Conservation (phyloP, 768 basidiomycete species). For the Pholiota conissans region DNA sequence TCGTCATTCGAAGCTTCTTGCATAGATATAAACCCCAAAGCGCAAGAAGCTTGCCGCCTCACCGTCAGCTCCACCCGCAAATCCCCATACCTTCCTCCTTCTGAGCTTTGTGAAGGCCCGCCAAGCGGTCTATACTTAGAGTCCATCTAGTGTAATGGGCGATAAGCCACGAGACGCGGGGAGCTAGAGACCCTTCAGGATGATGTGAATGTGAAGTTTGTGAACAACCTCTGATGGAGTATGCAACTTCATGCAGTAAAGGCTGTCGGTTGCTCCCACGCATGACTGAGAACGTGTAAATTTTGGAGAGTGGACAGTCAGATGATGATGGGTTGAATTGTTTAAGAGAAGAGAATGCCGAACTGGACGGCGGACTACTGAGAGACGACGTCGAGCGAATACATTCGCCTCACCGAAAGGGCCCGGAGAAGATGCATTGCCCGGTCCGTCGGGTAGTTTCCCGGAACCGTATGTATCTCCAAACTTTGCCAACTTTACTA, state of each 20-base stretch:
- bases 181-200: neutral
- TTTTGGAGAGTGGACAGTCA: neutral
- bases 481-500: no score
- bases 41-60: neutral
- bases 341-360: neutral
- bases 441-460: neutral
- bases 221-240: neutral
- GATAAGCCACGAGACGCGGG: neutral
- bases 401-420: neutral
- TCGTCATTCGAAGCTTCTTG: neutral
- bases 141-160: neutral
- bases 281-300: neutral
- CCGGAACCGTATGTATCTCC: neutral
- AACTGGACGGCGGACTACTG: neutral
- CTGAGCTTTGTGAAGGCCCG: neutral
- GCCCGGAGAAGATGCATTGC: neutral
- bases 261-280: neutral
- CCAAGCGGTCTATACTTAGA: neutral
- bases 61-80: neutral
- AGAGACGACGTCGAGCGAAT: neutral
- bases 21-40: neutral
- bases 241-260: no score
- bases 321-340: neutral
- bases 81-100: neutral
- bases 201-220: neutral